Evolutionary conservation across 139 green algal species (phyloP), one percentile per base, ranked within the genome.

Genomic region (Picochlorum sp.): DNA sequence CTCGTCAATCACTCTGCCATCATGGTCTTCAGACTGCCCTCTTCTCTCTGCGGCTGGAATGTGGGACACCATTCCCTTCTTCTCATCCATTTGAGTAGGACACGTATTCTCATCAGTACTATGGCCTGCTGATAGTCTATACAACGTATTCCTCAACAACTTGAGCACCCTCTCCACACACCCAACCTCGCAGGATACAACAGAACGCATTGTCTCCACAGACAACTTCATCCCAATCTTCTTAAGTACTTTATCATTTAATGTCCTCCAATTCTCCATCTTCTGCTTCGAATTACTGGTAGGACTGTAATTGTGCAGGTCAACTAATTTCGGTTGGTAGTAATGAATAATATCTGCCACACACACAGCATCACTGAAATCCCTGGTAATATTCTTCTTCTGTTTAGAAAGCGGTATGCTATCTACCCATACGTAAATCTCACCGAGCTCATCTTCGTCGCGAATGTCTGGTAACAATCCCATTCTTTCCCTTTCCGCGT

Each of bases 291-390:
- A 69, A 28, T 73, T 78, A 71, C 91, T 91, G 6, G 88, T 83
- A 13, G 79, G 66, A 56, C 84, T 93, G 83, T 97, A 97, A 77
- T 97, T 97, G 76, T 97, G 91, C 50, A 97, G 77, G 60, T 97
- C 82, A 50, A 97, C 86, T 7, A 93, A 58, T 66, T 82, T 86
- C 4, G 90, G 89, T 52, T 84, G 88, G 77, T 83, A 95, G 64
- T 94, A 73, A 21, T 80, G 62, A 9, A 96, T 69, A 2, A 95
- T 66, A 69, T 97, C 91, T 13, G 91, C 91, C 54, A 90, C 77
- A 14, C 95, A 76, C 6, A 97, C 90, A 90, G 55, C 57, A 49
- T 98, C 92, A 23, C 82, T 83, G 63, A 98, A 97, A 66, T 98
- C 92, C 0, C 92, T 63, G 0, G 86, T 79, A 34, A 98, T 95